Evolutionary conservation across 2,329 filamentous ascomycete genomes (phyloP), one percentile per base, ranked within the genome.

Genomic region (Arthrobotrys entomopaga): DNA sequence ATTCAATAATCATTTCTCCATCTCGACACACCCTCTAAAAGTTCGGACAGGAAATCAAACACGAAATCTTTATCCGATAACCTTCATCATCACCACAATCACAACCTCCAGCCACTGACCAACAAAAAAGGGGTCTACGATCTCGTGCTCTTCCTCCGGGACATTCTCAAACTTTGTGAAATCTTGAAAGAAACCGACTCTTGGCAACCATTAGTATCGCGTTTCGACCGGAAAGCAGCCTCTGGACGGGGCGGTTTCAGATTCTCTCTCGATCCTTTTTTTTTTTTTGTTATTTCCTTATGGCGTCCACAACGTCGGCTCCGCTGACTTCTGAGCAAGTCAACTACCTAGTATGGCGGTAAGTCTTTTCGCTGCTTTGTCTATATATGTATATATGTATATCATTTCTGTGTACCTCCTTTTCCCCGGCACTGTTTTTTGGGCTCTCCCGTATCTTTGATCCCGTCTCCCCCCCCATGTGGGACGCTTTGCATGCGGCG

Each of bases 281-380:
- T 58, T 56, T 19, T 43, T 19, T 46, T 46, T 19, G 42, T 15
- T 46, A 13, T 46, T 56, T 61, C 29, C 59, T 73, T 54, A 60
- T 49, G 56, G 48, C 60, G n/a, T 56, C 48, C 40, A 73, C 19
- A 38, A 74, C 67, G 70, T 74, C 70, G 57, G 70, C 57, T 63
- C 70, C 70, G 22, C 63, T 74, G 70, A 74, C 70, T 63, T 74
- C 70, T 63, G 70, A 74, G 70, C 70, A 74, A 63, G 70, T 74
- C 70, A 74, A 74, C 70, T 74, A 74, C 40, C 22, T 74, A 63
- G 63, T 74, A 56, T 74, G 70, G 70, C 70, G 70, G 70, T 74
- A 74, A 74, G 70, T 74, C 34, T 38, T 26, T 54, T 29, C 26
- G n/a, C 24, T 34, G 46, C 19, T 26, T 34, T 57, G 34, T 67